Conservation (phyloP, 2,329 filamentous ascomycete species). For the Didymella pinodella region DNA sequence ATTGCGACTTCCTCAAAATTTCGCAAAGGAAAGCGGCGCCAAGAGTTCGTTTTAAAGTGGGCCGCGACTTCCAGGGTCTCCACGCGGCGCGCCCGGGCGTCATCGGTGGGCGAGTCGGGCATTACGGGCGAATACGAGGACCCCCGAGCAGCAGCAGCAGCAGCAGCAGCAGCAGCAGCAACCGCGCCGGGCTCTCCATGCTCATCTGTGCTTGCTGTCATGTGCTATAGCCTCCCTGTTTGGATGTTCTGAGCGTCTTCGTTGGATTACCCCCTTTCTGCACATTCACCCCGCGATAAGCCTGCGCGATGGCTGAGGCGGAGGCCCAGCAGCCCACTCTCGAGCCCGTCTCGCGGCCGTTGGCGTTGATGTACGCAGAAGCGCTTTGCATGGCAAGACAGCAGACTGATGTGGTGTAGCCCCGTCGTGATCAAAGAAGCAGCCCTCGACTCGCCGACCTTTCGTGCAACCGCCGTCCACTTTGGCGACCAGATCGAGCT, state of each 20-base stretch:
- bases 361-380: conserved; percentile 52
- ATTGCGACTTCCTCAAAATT: conserved; percentile 33
- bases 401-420: conserved; percentile 50
- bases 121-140: conserved; percentile 27
- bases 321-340: conserved; percentile 42
- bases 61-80: conserved; percentile 7
- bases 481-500: conserved; percentile 91
- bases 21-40: conserved; percentile 26
- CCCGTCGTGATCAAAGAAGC: conserved; percentile 94
- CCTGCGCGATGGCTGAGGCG: conserved; percentile 47
- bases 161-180: conserved; percentile 17
- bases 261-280: conserved; percentile 19
- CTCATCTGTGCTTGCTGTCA: conserved; percentile 14
- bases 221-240: conserved; percentile 34
- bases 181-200: conserved; percentile 20
- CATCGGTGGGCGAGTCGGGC: conserved; percentile 27
- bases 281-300: not conserved
- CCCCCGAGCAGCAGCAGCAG: conserved; percentile 17
- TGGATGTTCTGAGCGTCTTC: conserved; percentile 17
- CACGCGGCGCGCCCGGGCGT: conserved; percentile 22
- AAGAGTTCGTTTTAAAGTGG: conserved; percentile 25
- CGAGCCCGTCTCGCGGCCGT: conserved; percentile 51
- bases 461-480: conserved; percentile 84
- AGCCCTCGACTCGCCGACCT: conserved; percentile 93
- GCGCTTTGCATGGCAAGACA: not conserved